phyloP scores from a whole-genome alignment of 2,329 filamentous ascomycete species.

The Ceratocystis smalleyi region DNA sequence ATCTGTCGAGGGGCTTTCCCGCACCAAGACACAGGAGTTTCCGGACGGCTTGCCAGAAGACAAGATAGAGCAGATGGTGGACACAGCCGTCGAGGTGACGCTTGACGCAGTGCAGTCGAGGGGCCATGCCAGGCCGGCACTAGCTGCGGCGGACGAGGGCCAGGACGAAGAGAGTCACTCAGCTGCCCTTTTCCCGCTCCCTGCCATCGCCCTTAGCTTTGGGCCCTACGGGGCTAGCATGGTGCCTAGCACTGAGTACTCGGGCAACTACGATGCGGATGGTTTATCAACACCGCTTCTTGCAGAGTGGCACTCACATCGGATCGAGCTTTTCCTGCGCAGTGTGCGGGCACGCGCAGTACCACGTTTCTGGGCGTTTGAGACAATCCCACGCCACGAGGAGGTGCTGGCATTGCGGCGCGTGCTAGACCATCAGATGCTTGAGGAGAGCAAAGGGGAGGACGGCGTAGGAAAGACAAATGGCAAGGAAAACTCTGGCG shows the following conservation, averaged over 20 bases:
- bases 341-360: constrained; percentile 39
- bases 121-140: not conserved
- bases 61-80: constrained; percentile 21
- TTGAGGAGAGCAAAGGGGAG: no score
- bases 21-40: constrained; percentile 29
- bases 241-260: constrained; percentile 51
- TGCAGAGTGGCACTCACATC: constrained; percentile 39
- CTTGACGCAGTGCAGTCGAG: constrained; percentile 22
- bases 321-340: constrained; percentile 38
- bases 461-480: no score
- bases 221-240: constrained; percentile 54
- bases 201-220: constrained; percentile 40
- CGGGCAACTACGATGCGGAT: constrained; percentile 39
- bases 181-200: constrained; percentile 8
- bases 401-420: constrained; percentile 44
- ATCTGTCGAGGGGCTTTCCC: constrained; percentile 39
- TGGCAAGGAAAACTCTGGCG: constrained; percentile 10
- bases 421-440: constrained; percentile 22
- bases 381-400: constrained; percentile 48
- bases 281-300: constrained; percentile 32
- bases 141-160: no score
- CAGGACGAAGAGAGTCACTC: not conserved
- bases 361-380: constrained; percentile 44
- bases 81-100: constrained; percentile 31
- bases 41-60: constrained; percentile 28